These are phyloP conservation scores for Dendrobium huoshanense DNA, from an alignment of 106 monocot species.

Conservation along the genomic window DNA sequence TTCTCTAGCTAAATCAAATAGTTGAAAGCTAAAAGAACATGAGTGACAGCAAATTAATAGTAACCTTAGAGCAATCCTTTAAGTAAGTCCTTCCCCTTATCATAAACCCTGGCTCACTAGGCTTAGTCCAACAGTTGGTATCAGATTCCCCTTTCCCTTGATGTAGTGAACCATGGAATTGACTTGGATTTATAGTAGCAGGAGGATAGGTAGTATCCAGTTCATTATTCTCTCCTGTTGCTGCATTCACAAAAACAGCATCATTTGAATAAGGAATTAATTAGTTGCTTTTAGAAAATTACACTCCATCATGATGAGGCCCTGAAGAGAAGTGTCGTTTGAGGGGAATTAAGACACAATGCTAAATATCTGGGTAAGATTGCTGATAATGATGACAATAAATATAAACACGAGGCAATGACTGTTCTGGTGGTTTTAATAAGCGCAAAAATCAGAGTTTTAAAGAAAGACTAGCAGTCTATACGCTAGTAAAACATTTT, in stretches of 20 bases:
- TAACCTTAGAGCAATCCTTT: conserved; percentile 74
- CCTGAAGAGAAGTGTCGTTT: background rate
- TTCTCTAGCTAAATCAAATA: background rate
- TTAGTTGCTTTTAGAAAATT: background rate
- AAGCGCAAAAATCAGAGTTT: too few species aligned
- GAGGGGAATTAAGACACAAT: background rate
- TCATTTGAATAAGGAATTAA: background rate
- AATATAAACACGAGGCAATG: too few species aligned
- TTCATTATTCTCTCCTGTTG: conserved; percentile 28
- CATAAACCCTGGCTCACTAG: conserved; percentile 74
- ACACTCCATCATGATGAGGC: background rate
- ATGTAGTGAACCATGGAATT: conserved; percentile 58
- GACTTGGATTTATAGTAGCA: conserved; percentile 49
- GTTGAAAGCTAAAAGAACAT: background rate
- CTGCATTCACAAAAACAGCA: conserved; percentile 31
- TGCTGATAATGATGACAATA: too few species aligned
- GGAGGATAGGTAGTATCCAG: conserved; percentile 31
- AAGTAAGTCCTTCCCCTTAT: conserved; percentile 89
- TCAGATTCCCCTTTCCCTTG: conserved; percentile 62
- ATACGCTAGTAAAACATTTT: too few species aligned
- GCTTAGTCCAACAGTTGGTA: conserved; percentile 73
- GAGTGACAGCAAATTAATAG: background rate
- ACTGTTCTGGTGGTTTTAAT: too few species aligned
- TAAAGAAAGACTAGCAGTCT: too few species aligned
- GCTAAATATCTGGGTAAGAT: background rate